Conservation (phyloP, 1,139 yeast species). For the Lodderomyces beijingensis region DNA sequence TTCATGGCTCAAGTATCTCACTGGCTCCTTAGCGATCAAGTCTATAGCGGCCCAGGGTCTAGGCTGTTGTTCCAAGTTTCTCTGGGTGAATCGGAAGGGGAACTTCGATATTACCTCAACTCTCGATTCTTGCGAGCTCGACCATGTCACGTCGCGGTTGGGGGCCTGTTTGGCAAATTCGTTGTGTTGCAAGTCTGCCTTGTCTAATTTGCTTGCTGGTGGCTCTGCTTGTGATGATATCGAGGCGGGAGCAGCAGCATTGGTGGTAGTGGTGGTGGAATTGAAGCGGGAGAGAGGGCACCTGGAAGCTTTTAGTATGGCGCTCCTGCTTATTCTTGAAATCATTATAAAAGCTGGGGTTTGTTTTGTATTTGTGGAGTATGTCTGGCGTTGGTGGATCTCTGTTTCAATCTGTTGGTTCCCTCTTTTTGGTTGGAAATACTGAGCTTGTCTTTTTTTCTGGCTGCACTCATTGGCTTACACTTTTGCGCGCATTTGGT, state of each 20-base stretch:
- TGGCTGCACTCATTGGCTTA: constrained; percentile 3
- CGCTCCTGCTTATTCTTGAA: constrained; percentile 3
- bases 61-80: constrained; percentile 66
- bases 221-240: constrained; percentile 7
- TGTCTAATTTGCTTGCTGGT: constrained; percentile 21
- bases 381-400: too few relatives aligned
- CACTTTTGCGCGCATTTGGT: neutral
- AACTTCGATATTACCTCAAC: constrained; percentile 51
- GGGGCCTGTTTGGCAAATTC: constrained; percentile 62
- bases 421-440: neutral
- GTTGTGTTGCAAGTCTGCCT: constrained; percentile 32
- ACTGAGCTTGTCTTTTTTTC: constrained; percentile 1
- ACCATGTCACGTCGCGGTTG: constrained; percentile 68
- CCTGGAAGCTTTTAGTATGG: neutral
- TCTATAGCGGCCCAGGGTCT: constrained; percentile 83
- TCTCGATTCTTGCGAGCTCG: constrained; percentile 63
- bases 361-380: neutral
- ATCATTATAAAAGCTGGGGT: neutral
- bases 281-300: constrained; percentile 1
- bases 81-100: constrained; percentile 66
- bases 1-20: constrained; percentile 51
- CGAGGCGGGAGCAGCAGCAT: constrained; percentile 2
- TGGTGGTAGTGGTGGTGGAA: constrained; percentile 1
- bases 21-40: constrained; percentile 70
- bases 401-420: neutral